Evolutionary conservation across 1,139 yeast species (phyloP), one percentile per base, ranked within the genome.

Genomic region (Nakaseomyces uthaithaninus): DNA sequence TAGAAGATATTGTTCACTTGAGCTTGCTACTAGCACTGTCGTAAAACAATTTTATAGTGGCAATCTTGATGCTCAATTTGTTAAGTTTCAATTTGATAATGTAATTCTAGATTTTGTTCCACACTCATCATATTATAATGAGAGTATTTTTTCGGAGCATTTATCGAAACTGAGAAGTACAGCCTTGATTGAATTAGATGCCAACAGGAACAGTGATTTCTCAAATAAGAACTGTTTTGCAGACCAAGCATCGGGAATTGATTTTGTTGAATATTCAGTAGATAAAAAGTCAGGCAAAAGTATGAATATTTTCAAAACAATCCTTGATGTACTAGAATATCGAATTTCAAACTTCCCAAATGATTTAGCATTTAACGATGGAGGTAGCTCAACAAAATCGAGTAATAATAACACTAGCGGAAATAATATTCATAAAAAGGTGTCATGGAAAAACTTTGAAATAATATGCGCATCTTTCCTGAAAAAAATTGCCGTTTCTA

Each of bases 21-120:
- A 93, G 54, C 83, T 91, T 50, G 97, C 98, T 2, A 91, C 89
- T 51, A 85, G 89, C 79, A 70, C 93, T 38, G 89, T 95, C 51
- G 86, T 89, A 48, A 77, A 84, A 52, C 72, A 76, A 49, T 87
- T 87, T 54, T 69, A 80, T 37, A 82, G 78, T 49, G 97, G 97
- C 1, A 68, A 74, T 9, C 65, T 91, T 26, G 72, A 76, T 23
- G 82, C 94, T 0, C 81, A 77, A 30, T 89, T 75, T 61, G 89
- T 87, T 40, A 86, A 85, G 55, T 91, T 89, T 39, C 64, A 60
- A 42, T 47, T 60, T 38, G 64, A 60, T 38, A 58, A 57, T 40
- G 53, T 59, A 11, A 52, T 60, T 8, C 35, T 59, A 8, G 64
- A 60, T 45, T 58, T 57, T 42, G 42, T 60, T n/a, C 64, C 64